Evolutionary conservation across 768 basidiomycete species (phyloP), one percentile per base, ranked within the genome.

Genomic region (Termitomyces eurrhizus): DNA sequence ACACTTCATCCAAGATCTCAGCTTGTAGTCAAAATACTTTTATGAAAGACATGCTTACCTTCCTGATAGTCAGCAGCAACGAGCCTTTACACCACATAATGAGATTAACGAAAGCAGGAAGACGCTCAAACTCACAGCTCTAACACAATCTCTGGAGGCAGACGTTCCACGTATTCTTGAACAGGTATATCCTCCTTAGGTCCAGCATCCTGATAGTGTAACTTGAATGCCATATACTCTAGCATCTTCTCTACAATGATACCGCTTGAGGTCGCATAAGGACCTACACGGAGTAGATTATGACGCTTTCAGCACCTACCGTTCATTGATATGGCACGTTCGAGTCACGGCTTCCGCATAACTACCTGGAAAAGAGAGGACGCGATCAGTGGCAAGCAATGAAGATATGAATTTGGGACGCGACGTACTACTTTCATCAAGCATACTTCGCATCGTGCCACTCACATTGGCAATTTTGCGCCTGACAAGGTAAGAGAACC

Each of bases 191-290:
- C 91, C 66, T 94, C 92, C 64, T 87, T 92, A 7, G 84, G 75
- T 0, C 82, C 83, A 1, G 76, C 78, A n/a, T 81, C 80, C 62
- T 88, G 85, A 69, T 92, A 93, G 62, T 93, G 81, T 1, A 85
- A 77, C 74, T 90, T 95, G 79, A 90, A 95, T 36, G 83, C 77
- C 76, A 96, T 90, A 69, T 93, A 97, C 72, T 98, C 95, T 45
- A 93, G 80, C 56, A 96, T 78, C 69, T 93, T 95, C 74, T 95
- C 92, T 1, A 92, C 84, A 39, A 96, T 87, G 29, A 89, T 81
- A 9, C 80, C 86, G 35, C 86, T 86, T 7, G 63, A 21, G 26
- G 33, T 4, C 11, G 18, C 12, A 53, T 61, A n/a, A 52, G 51
- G 58, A 29, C 42, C 33, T 12, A 42, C 33, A 18, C 53, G 32